Base-by-base conservation (phyloP, 2,329 filamentous ascomycete genomes). In the Calycina herbarum region DNA sequence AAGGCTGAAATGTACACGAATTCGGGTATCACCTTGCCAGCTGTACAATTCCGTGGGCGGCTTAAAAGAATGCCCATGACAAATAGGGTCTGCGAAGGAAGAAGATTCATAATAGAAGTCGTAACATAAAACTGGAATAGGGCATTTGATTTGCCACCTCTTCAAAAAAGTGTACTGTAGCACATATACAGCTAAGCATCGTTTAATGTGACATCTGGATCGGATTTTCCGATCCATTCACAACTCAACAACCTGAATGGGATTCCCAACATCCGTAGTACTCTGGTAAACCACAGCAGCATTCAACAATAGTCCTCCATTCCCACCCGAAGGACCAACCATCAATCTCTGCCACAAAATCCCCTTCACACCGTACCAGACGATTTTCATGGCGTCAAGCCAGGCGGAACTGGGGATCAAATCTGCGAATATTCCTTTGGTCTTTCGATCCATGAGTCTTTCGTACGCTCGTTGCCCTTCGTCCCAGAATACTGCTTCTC, bases 401-500 rank as follows among this genome's bases (percentile, higher is more conserved):
- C 86, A 87, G 57, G 70, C 72, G 15, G 63, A 64, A 59, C 70
- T 72, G 5, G 71, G 72, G 3, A 74, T 33, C 2, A 74, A 17
- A 66, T 76, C 73, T 40, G 72, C 69, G 8, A 78, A 68, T 59
- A 80, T 70, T 1, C 78, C 77, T 17, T 68, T 73, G n/a, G 69
- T 72, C 54, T 72, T 73, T 11, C 74, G 70, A 20, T 61, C 71
- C 67, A 73, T 71, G 5, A 76, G 63, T n/a, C 75, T 70, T 57
- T 77, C 76, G 60, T 77, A 72, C 45, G 73, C 68, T 40, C 63
- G 61, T 62, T 90, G 86, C 17, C 81, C 82, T 31, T 83, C 81
- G 72, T 89, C 86, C 85, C 87, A 91, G 75, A 84, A 85, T 1
- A 88, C 80, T 1, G 82, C 77, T 72, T 88, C 84, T 35, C 78